Evolutionary conservation across 2,329 filamentous ascomycete genomes (phyloP).

Genomic region (Ilyonectria mors-panacis): DNA sequence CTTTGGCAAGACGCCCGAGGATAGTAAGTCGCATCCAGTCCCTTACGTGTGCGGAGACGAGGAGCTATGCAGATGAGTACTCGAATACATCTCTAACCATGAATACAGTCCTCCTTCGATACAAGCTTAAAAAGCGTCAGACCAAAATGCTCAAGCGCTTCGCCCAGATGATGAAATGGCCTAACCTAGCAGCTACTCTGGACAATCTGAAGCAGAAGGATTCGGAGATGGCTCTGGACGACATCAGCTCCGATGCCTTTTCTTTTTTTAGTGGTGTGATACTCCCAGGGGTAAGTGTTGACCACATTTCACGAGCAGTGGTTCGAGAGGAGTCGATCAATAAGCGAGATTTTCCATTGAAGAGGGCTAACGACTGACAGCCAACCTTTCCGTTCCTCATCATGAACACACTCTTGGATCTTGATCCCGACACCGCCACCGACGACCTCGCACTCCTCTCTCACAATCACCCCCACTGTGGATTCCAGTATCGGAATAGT

Average conservation of each 20-base stretch:
- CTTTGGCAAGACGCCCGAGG: constrained; percentile 67
- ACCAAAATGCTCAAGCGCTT: constrained; percentile 79
- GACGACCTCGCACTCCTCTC: constrained; percentile 77
- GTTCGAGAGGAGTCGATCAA: not conserved
- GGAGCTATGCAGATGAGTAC: not conserved
- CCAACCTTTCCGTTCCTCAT: constrained; percentile 79
- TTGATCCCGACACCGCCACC: constrained; percentile 77
- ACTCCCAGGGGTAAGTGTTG: constrained; percentile 73
- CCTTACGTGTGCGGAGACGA: not conserved
- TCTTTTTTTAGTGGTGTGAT: constrained; percentile 84
- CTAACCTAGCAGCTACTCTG: constrained; percentile 77
- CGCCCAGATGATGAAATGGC: constrained; percentile 82
- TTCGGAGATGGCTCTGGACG: constrained; percentile 69
- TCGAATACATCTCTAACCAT: constrained; percentile 3
- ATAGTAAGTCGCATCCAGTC: constrained; percentile 56
- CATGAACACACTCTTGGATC: constrained; percentile 84
- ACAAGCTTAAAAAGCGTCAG: constrained; percentile 76
- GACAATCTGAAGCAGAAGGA: constrained; percentile 74
- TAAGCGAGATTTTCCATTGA: not conserved
- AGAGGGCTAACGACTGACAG: constrained; percentile 49
- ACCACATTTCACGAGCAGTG: not conserved
- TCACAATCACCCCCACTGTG: constrained; percentile 77
- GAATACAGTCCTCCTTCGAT: constrained; percentile 70
- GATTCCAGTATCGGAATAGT: constrained; percentile 81
- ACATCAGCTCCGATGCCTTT: constrained; percentile 79